Evolutionary conservation across 768 basidiomycete species (phyloP), one percentile per base, ranked within the genome.

Genomic region (Tulasnella sp.): DNA sequence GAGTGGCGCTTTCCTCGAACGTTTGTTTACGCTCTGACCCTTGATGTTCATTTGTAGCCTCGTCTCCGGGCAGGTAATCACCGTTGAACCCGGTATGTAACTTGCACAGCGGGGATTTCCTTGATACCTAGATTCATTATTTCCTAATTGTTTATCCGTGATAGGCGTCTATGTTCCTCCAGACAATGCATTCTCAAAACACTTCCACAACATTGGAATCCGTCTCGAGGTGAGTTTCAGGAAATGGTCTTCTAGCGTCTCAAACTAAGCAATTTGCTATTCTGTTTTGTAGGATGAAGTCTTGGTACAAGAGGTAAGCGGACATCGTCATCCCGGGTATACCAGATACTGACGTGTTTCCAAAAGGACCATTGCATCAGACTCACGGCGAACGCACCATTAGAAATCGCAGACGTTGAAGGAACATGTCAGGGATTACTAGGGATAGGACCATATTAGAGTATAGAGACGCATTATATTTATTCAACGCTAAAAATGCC

Each of bases 191-290:
- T 96, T 87, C 64, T 95, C 93, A 2, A 82, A 76, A 57, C 76
- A 77, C 45, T 98, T 90, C 65, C 91, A 93, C 58, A 83, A 89
- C 56, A 75, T 95, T 25, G 90, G 87, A 5, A 81, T 98, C 53
- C 78, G 93, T 40, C 89, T 99, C 59, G 93, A 93, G 73, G 85
- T 81, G 51, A 34, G 61, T 60, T 13, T 15, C 27, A 7, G 2
- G 24, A 3, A 13, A 5, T 40, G 34, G 24, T 37, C 33, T 19
- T 37, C 43, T 7, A 5, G 51, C 45, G 12, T n/a, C n/a, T 27
- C 20, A 42, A 37, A 52, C 24, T 39, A 53, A 35, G 60, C n/a
- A 43, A 31, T 56, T 32, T 4, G n/a, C n/a, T n/a, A 28, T 22
- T 53, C 72, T 44, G 10, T n/a, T 16, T 7, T 12, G 1, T 41